Conservation (phyloP, 495 filamentous ascomycete genomes). For the Xylaria flabelliformis region DNA sequence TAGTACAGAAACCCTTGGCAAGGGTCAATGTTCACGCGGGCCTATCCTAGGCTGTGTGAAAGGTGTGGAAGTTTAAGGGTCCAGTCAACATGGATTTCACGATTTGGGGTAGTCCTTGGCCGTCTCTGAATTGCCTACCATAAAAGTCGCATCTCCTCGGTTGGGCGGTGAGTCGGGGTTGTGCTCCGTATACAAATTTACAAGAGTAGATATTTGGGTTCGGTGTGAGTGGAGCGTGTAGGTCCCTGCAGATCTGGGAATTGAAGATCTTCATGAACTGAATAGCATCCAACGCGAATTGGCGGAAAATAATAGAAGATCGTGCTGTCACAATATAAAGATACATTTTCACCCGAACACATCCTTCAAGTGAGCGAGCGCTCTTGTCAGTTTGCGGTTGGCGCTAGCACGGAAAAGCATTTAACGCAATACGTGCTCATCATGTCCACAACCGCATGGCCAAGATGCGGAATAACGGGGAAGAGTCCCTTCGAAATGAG, state of each 20-base stretch:
- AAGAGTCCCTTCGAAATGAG: neutral
- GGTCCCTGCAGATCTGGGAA: constrained; percentile 23
- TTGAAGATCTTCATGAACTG: neutral
- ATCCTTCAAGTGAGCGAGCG: neutral
- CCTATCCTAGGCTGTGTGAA: neutral
- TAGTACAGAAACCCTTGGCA: constrained; percentile 6
- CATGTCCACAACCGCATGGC: constrained; percentile 9
- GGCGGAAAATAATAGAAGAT: neutral
- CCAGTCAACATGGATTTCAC: neutral
- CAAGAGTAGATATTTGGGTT: neutral
- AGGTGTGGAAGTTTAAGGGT: constrained; percentile 5
- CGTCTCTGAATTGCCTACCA: neutral
- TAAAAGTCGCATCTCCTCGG: neutral
- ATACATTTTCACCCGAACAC: neutral
- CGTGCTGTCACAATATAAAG: neutral
- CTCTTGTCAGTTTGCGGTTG: neutral
- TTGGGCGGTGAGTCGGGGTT: constrained; percentile 20
- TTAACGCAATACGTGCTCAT: neutral
- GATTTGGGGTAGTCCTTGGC: neutral
- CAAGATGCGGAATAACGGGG: constrained; percentile 25
- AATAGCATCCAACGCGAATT: neutral
- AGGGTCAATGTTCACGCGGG: neutral
- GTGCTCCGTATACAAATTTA: constrained; percentile 10
- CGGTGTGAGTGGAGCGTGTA: constrained; percentile 15
- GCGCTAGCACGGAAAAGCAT: neutral